These are phyloP conservation scores for Coemansia sp. DNA, from an alignment of 192 early-diverging fungal genomes.

Conservation along the genomic window DNA sequence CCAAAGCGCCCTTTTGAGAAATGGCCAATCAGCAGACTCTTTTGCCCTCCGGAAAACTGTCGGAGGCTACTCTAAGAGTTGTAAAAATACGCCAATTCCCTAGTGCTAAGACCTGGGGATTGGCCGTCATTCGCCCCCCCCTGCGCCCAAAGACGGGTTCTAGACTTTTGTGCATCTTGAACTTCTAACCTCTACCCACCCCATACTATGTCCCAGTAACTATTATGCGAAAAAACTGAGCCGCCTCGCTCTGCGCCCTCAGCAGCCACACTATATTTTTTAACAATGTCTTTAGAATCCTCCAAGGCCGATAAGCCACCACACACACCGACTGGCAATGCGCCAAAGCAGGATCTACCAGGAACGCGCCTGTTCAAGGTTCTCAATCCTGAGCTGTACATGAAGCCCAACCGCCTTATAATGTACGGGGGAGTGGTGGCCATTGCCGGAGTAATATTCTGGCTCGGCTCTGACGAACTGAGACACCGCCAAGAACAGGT, in stretches of 20 bases:
- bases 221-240: not conserved
- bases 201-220: not conserved
- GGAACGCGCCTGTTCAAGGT: constrained; percentile 50
- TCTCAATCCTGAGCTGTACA: constrained; percentile 51
- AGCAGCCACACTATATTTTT: not conserved
- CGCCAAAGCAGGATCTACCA: constrained; percentile 30
- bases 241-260: not conserved
- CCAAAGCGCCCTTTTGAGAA: not conserved
- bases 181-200: not conserved
- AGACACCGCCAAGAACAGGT: constrained; percentile 22
- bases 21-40: not conserved
- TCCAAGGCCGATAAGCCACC: not conserved
- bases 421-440: constrained; percentile 44
- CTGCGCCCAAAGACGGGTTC: not conserved
- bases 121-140: too few relatives aligned
- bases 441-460: constrained; percentile 34
- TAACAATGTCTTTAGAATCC: not conserved
- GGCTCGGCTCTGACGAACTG: constrained; percentile 45
- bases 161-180: not conserved
- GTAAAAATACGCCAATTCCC: not conserved
- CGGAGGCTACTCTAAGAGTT: not conserved
- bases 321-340: not conserved
- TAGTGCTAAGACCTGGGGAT: too few relatives aligned
- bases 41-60: not conserved
- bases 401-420: constrained; percentile 47